These are phyloP conservation scores for Xylaria cubensis DNA, from an alignment of 495 filamentous ascomycete species.

Conservation along the genomic window DNA sequence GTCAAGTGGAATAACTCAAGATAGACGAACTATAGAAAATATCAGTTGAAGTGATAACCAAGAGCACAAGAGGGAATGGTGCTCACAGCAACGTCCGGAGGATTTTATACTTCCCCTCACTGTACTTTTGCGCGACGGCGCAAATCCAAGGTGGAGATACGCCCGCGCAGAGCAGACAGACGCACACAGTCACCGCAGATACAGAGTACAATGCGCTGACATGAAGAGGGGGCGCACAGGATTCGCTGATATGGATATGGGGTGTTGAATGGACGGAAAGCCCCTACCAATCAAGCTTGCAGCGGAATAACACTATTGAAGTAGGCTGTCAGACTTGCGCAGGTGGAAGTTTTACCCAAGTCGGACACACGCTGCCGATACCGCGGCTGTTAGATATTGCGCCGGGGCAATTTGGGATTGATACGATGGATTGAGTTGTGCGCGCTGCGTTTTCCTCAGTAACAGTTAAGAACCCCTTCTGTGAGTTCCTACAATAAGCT, in stretches of 20 bases:
- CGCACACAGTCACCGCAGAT: not conserved
- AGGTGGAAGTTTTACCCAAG: slow-evolving; percentile 4
- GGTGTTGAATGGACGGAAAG: not conserved
- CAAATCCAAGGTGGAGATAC: slow-evolving; percentile 40
- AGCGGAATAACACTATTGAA: slow-evolving; percentile 14
- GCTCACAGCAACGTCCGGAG: not conserved
- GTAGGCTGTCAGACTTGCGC: slow-evolving; percentile 17
- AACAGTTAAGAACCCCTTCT: not conserved
- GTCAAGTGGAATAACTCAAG: not conserved
- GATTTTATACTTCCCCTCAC: slow-evolving; percentile 33
- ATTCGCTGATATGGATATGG: not conserved
- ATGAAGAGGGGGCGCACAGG: not conserved
- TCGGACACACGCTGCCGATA: slow-evolving; percentile 1
- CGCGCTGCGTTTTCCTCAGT: not conserved
- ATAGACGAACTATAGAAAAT: not conserved
- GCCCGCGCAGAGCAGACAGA: slow-evolving; percentile 22
- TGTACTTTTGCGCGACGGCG: slow-evolving; percentile 38
- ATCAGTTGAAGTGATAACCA: not conserved
- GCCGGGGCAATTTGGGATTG: not conserved
- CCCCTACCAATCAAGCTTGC: slow-evolving; percentile 21
- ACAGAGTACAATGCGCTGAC: slow-evolving; percentile 1
- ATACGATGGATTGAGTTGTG: not conserved
- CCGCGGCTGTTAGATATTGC: slow-evolving; percentile 8
- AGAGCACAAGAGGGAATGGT: not conserved
- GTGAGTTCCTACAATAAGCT: not conserved